Evolutionary conservation across 2,329 filamentous ascomycete genomes (phyloP).

Genomic region (Scolecobasidium constrictum): DNA sequence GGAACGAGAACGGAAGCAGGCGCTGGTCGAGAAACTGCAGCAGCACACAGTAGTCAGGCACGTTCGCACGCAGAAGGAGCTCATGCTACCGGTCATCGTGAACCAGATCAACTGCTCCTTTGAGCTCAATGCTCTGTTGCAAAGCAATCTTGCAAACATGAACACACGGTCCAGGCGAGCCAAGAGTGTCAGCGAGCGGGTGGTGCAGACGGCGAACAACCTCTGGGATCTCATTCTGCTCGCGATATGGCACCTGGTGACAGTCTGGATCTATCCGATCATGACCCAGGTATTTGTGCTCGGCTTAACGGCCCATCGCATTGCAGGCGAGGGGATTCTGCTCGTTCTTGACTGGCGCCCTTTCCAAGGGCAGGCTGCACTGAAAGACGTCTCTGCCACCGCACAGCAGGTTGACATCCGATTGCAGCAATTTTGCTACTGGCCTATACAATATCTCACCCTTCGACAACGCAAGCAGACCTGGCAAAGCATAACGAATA

Average conservation of each 20-base stretch:
- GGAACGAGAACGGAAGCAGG: conserved; percentile 50
- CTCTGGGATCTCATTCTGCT: conserved; percentile 65
- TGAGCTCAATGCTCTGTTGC: conserved; percentile 75
- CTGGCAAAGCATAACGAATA: conserved; percentile 92
- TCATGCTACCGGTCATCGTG: conserved; percentile 67
- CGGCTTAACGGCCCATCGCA: conserved; percentile 65
- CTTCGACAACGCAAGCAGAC: conserved; percentile 80
- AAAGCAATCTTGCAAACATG: conserved; percentile 81
- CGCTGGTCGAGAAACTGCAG: conserved; percentile 75
- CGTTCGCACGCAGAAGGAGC: conserved; percentile 69
- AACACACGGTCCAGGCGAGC: conserved; percentile 71
- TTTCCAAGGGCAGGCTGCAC: conserved; percentile 64
- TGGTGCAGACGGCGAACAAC: conserved; percentile 86
- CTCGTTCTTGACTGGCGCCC: conserved; percentile 74
- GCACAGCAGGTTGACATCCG: conserved; percentile 97
- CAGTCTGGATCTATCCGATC: conserved; percentile 67
- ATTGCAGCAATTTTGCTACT: conserved; percentile 96
- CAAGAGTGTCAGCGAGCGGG: conserved; percentile 84
- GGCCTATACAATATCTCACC: conserved; percentile 93
- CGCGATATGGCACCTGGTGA: conserved; percentile 59
- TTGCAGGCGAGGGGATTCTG: conserved; percentile 70
- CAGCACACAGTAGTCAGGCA: conserved; percentile 76
- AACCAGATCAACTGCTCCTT: conserved; percentile 94
- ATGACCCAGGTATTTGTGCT: conserved; percentile 63
- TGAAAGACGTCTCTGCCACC: conserved; percentile 93